Percentiles rank a stretch among this genome's conserved stretches.
phyloP scores from a whole-genome alignment of 192 early-diverging fungal genomes.

The Chytriomyces sp. region DNA sequence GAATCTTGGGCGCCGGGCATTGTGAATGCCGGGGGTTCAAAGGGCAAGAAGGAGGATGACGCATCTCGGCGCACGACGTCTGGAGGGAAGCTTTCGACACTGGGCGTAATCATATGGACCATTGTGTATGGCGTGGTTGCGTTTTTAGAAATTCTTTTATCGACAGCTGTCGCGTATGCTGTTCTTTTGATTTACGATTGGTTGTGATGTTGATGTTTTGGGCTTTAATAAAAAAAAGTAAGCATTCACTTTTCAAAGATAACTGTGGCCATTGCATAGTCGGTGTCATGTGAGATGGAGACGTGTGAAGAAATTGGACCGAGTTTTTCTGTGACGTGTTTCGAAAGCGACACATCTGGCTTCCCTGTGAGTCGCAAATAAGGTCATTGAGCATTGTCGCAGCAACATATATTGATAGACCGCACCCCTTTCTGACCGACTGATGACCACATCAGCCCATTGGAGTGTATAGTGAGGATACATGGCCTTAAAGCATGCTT shows the following conservation, averaged over 20 bases:
- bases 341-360: not conserved
- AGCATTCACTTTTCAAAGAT: conserved; percentile 55
- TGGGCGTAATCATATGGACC: not conserved
- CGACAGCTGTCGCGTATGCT: conserved; percentile 17
- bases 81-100: not conserved
- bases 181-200: conserved; percentile 31
- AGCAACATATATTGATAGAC: not conserved
- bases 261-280: conserved; percentile 73
- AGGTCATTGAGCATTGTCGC: not conserved
- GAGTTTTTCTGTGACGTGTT: not conserved
- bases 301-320: conserved; percentile 50
- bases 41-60: not conserved
- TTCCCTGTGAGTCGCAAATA: not conserved
- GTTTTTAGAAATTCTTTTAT: conserved; percentile 21
- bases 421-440: too few species aligned
- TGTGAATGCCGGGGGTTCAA: not conserved
- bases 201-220: conserved; percentile 13
- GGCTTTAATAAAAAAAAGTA: not conserved
- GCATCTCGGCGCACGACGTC: not conserved
- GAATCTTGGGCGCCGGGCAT: not conserved
- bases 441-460: conserved; percentile 66
- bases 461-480: conserved; percentile 60
- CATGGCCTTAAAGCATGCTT: conserved; percentile 76
- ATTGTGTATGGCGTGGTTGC: not conserved
- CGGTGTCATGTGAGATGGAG: conserved; percentile 80